Percentiles rank a stretch among this genome's conserved stretches.
phyloP scores from a whole-genome alignment of 768 basidiomycete species.

The Rhizopogon roseolus region DNA sequence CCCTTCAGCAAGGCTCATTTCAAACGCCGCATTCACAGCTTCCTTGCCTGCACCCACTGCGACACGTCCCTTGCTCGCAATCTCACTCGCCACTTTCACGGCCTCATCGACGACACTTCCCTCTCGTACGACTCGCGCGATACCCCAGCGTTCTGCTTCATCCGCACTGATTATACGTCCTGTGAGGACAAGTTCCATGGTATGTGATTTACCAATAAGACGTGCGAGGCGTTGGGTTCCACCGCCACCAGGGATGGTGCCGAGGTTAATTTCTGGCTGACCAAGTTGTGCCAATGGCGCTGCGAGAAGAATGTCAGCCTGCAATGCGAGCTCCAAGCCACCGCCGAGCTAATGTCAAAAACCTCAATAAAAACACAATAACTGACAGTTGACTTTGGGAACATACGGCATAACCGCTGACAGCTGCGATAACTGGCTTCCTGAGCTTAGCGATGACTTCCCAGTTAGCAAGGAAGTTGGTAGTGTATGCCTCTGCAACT shows the following conservation, averaged over 20 bases:
- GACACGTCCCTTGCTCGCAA: conserved; percentile 78
- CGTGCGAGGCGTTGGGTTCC: conserved; percentile 88
- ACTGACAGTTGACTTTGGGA: not conserved
- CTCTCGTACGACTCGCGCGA: conserved; percentile 75
- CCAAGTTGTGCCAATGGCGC: conserved; percentile 90
- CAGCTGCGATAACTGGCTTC: conserved; percentile 95
- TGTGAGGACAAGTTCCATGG: conserved; percentile 93
- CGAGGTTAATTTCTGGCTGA: conserved; percentile 95
- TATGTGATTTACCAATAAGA: conserved; percentile 84
- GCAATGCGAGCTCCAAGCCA: conserved; percentile 93
- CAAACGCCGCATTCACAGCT: conserved; percentile 90
- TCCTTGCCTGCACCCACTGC: conserved; percentile 89
- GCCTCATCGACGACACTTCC: conserved; percentile 87
- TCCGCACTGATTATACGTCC: conserved; percentile 76
- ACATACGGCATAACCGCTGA: conserved; percentile 89
- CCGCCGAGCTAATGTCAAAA: conserved; percentile 74
- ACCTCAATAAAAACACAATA: not conserved
- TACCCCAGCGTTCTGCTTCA: conserved; percentile 85
- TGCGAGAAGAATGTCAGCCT: conserved; percentile 93
- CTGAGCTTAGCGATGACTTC: conserved; percentile 61
- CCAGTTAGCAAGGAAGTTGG: conserved; percentile 87
- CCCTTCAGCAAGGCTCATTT: conserved; percentile 77
- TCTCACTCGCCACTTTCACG: conserved; percentile 68
- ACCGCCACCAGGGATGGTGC: conserved; percentile 91
- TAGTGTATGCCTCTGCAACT: conserved; percentile 87